Evolutionary conservation across 1,139 yeast species (phyloP), one percentile per base, ranked within the genome.

Genomic region (Yamadazyma songkhlaensis): DNA sequence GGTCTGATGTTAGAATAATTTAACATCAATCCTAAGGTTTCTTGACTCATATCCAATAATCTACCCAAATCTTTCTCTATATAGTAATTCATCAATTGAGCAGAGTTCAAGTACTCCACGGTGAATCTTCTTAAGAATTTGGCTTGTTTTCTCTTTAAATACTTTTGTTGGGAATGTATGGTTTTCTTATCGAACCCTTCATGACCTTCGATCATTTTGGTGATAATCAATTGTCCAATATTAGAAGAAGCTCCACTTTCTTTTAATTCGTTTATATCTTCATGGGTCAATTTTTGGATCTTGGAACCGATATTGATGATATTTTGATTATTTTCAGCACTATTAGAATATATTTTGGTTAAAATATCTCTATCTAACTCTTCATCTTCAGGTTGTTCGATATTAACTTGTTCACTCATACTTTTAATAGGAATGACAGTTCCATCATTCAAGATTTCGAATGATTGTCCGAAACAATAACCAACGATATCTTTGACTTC

Each of bases 131-230:
- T 79, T 45, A 87, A 72, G 55, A 87, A 92, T 66, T 94, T 94
- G 56, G 84, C 90, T 60, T 88, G 95, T 62, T 92, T 92, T 50
- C 98, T 78, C 50, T 84, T 84, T 49, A 90, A 64, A 57, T 92
- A 92, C 62, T 92, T 92, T 50, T 87, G 96, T 57, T 92, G 96
- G 3, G 97, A 87, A 54, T 77, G 88, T 20, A 82, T 68, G 4
- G 98, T 92, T 62, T 92, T 92, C 56, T 87, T 84, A 50, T 86
- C 89, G 55, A 92, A 92, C 9, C 88, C 86, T 31, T 74, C 84
- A 62, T 94, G 97, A 11, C 90, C 81, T 40, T 81, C 82, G 47
- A 88, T 81, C 62, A 92, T 84, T 51, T 77, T 79, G 45, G 85
- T 84, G 40, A 92, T 89, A 47, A 94, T 83, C 37, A 79, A 81